phyloP scores from a whole-genome alignment of 2,329 filamentous ascomycete genomes.

The Diaporthe australafricana region DNA sequence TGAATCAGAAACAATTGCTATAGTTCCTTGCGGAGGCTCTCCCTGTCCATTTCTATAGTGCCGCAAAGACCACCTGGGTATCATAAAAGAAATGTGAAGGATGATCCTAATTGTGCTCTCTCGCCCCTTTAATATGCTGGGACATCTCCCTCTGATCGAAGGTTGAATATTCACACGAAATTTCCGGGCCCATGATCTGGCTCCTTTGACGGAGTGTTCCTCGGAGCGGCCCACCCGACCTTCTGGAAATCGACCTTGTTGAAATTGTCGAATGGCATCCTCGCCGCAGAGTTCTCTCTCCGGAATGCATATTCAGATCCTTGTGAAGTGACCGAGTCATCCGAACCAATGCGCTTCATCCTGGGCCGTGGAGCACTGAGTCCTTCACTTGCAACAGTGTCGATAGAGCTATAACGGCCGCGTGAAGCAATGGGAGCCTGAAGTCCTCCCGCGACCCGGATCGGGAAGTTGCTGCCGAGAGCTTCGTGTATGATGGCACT shows the following conservation, averaged over 20 bases:
- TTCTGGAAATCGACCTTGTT: slow-evolving; percentile 12
- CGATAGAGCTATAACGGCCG: slow-evolving; percentile 6
- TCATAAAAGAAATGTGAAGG: slow-evolving; percentile 16
- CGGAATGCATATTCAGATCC: not conserved
- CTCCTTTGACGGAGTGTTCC: not conserved
- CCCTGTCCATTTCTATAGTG: not conserved
- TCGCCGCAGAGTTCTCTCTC: not conserved
- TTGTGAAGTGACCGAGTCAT: not conserved
- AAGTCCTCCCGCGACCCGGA: not conserved
- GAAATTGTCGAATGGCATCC: not conserved
- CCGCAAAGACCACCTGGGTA: slow-evolving; percentile 18
- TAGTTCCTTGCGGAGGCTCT: not conserved
- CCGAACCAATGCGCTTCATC: not conserved
- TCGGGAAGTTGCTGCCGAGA: slow-evolving; percentile 1
- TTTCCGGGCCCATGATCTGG: not conserved
- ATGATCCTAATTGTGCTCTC: not conserved
- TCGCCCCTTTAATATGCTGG: not conserved
- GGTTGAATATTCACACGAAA: not conserved
- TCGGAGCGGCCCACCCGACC: not conserved
- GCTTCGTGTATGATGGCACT: slow-evolving; percentile 16
- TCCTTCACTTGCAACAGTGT: not conserved
- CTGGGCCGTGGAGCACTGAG: not conserved
- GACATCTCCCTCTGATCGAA: not conserved
- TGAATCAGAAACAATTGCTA: not conserved
- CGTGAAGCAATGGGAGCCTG: not conserved